Evolutionary conservation across 768 basidiomycete species (phyloP), one percentile per base, ranked within the genome.

Genomic region (Glaciozyma martinii): DNA sequence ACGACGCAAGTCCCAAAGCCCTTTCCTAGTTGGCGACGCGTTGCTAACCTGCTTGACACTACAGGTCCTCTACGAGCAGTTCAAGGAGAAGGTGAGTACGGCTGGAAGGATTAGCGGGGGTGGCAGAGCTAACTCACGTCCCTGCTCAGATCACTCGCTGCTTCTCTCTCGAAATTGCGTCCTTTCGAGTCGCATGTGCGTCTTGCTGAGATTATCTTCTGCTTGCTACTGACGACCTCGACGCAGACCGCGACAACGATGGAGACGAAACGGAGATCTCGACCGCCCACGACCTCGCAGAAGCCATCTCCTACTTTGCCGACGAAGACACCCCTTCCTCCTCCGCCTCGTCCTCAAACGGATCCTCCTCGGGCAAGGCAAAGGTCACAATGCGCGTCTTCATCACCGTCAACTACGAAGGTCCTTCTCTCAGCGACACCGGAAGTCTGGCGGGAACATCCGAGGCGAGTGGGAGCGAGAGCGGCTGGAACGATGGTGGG

Each of bases 111-210:
- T 10, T 10, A 15, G 21, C 29, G 44, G n/a, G 23, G 13, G 15
- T 32, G 25, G 25, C 3, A 8, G 15, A 29, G 37, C 16, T 29
- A 27, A 3, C 13, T 27, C 25, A 16, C 42, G 16, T 5, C 16
- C 46, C 5, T 16, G 5, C 29, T 3, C 30, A 59, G 57, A 30
- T 59, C 8, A 43, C 57, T 15, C 43, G 30, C 19, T 32, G 44
- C 44, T 59, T 59, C 57, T 46, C 57, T 6, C 57, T 59, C 57
- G 44, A 59, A 43, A 9, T 32, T 29, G 10, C 44, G 21, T 46
- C 57, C 16, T 59, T 59, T 29, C 15, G 57, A 19, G 47, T 59
- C 6, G 57, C 57, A 3, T 59, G 44, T 58, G 7, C 55, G 55
- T 56, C 32, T 33, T 13, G 5, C 29, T 19, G 12, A 15, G 30